These are phyloP conservation scores for Pezicula radicicola DNA, from an alignment of 2,329 filamentous ascomycete species.

Conservation along the genomic window DNA sequence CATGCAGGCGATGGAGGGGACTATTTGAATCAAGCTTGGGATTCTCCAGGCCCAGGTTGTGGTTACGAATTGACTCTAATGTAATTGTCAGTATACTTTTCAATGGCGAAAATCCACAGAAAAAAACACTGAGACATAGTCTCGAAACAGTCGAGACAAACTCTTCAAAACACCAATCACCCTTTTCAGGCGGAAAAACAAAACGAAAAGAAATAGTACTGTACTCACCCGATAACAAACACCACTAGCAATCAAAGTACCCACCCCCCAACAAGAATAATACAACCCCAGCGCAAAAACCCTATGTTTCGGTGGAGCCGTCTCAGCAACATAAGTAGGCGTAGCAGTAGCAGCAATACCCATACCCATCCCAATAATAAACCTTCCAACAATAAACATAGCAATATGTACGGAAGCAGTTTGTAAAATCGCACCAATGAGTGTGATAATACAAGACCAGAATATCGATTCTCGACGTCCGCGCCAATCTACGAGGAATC, in stretches of 20 bases:
- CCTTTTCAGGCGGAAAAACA: neutral
- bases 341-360: constrained; percentile 12
- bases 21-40: constrained; percentile 38
- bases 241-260: constrained; percentile 8
- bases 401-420: constrained; percentile 16
- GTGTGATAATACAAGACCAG: constrained; percentile 1
- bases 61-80: constrained; percentile 2
- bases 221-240: constrained; percentile 4
- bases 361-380: constrained; percentile 17
- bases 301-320: constrained; percentile 39
- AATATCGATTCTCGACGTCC: constrained; percentile 5
- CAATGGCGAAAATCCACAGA: neutral
- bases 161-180: neutral
- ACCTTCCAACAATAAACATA: constrained; percentile 16
- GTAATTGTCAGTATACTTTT: neutral
- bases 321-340: constrained; percentile 35
- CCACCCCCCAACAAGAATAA: constrained; percentile 8
- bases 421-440: constrained; percentile 27
- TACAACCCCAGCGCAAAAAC: constrained; percentile 36
- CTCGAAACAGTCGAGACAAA: too few species aligned
- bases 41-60: constrained; percentile 36
- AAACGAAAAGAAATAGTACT: neutral
- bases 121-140: too few species aligned
- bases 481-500: constrained; percentile 5
- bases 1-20: constrained; percentile 2